Evolutionary conservation across 805 yeast species (phyloP).

Genomic region (Saccharomycopsis fodiens): DNA sequence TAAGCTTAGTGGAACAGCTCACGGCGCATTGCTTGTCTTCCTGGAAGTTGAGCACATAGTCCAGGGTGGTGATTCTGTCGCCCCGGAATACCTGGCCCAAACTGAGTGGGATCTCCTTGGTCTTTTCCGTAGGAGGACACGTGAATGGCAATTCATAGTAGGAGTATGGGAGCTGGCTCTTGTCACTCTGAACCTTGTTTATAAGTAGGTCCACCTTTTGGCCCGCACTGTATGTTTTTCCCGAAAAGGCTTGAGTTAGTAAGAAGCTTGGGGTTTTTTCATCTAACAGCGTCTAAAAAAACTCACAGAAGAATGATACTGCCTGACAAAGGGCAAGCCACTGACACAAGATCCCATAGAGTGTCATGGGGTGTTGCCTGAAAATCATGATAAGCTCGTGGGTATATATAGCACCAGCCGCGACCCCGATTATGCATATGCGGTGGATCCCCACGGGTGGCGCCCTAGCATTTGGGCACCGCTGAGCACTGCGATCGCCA

Average conservation of each 20-base stretch:
- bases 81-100: conserved; percentile 75
- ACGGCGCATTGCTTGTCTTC: conserved; percentile 58
- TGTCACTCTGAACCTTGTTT: conserved; percentile 71
- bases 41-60: conserved; percentile 56
- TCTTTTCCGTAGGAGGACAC: conserved; percentile 53
- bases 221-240: conserved; percentile 29
- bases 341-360: not conserved
- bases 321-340: not conserved
- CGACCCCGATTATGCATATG: no score
- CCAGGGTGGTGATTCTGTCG: conserved; percentile 71
- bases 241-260: not conserved
- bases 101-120: conserved; percentile 59
- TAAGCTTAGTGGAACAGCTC: conserved; percentile 60
- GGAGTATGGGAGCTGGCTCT: conserved; percentile 68
- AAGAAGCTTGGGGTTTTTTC: no score
- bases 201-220: conserved; percentile 63
- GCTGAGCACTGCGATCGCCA: no score
- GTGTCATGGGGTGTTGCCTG: not conserved
- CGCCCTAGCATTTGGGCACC: no score
- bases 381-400: no score
- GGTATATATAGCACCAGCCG: no score
- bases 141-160: conserved; percentile 75
- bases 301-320: not conserved
- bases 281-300: not conserved
- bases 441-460: no score